These are phyloP conservation scores for Urtica urens DNA, from an alignment of 306 rosid species.

Conservation along the genomic window DNA sequence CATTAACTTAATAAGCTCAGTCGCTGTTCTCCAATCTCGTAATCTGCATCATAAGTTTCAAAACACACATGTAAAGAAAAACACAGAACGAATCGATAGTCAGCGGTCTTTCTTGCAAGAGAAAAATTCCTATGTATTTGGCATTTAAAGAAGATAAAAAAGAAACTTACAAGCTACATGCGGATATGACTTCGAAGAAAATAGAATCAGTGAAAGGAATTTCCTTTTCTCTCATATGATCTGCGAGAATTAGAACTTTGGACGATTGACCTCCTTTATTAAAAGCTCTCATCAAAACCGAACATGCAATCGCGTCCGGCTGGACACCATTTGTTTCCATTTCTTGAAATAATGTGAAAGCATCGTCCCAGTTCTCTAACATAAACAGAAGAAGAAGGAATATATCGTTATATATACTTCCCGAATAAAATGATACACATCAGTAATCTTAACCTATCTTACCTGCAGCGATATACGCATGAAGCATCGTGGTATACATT, in stretches of 20 bases:
- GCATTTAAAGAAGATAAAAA: background rate
- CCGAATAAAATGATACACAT: constrained; percentile 7
- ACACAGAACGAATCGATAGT: background rate
- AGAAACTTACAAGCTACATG: constrained; percentile 77
- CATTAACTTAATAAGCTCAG: constrained; percentile 51
- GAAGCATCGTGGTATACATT: constrained; percentile 74
- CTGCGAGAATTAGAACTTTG: constrained; percentile 62
- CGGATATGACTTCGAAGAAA: constrained; percentile 76
- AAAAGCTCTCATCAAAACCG: constrained; percentile 77
- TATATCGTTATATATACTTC: no score
- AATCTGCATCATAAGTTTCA: constrained; percentile 39
- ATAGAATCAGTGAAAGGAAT: constrained; percentile 65
- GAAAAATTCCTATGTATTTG: background rate
- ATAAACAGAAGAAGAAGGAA: background rate
- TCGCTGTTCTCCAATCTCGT: constrained; percentile 77
- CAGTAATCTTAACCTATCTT: constrained; percentile 11
- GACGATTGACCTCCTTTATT: constrained; percentile 76
- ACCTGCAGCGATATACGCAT: constrained; percentile 67
- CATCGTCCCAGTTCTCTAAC: constrained; percentile 79
- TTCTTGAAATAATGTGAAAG: constrained; percentile 56
- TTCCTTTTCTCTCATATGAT: constrained; percentile 62
- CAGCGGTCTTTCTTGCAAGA: background rate
- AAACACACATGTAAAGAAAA: no score
- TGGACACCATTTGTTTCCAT: constrained; percentile 51
- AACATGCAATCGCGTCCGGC: constrained; percentile 68